phyloP scores from a whole-genome alignment of 225 moss, liverwort and hornwort species.

The Polytrichum commune region DNA sequence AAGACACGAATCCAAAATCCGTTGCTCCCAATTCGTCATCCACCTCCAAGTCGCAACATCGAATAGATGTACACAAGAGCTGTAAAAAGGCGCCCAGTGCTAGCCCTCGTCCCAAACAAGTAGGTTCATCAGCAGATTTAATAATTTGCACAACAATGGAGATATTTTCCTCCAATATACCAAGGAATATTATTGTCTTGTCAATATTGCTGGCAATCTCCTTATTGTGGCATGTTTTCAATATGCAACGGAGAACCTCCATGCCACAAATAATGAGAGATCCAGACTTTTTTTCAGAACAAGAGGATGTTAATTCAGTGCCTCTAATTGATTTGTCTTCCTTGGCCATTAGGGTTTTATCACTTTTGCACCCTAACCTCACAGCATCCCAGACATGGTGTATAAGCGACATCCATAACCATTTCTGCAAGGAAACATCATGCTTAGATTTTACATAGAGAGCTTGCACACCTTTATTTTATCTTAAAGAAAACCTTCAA shows the following conservation, averaged over 20 bases:
- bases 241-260: constrained; percentile 39
- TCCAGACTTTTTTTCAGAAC: constrained; percentile 12
- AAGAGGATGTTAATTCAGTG: constrained; percentile 2
- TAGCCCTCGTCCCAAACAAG: constrained; percentile 34
- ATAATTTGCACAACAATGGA: constrained; percentile 17
- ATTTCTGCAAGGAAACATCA: constrained; percentile 27
- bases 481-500: too few relatives aligned
- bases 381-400: constrained; percentile 33
- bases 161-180: constrained; percentile 32
- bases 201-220: constrained; percentile 16
- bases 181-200: constrained; percentile 19
- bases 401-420: constrained; percentile 32
- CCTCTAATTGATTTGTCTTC: constrained; percentile 5
- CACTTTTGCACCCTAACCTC: constrained; percentile 10
- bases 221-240: constrained; percentile 28
- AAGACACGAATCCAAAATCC: constrained; percentile 13
- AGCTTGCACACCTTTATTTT: not conserved
- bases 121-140: constrained; percentile 9
- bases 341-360: not conserved
- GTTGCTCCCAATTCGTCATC: constrained; percentile 5
- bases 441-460: constrained; percentile 1
- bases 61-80: constrained; percentile 30
- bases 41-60: constrained; percentile 17
- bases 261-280: constrained; percentile 27
- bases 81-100: constrained; percentile 40